Percentiles rank a stretch among this genome's conserved stretches.
Conservation (phyloP, 805 yeast species). For the Blastobotrys mokoenaii region DNA sequence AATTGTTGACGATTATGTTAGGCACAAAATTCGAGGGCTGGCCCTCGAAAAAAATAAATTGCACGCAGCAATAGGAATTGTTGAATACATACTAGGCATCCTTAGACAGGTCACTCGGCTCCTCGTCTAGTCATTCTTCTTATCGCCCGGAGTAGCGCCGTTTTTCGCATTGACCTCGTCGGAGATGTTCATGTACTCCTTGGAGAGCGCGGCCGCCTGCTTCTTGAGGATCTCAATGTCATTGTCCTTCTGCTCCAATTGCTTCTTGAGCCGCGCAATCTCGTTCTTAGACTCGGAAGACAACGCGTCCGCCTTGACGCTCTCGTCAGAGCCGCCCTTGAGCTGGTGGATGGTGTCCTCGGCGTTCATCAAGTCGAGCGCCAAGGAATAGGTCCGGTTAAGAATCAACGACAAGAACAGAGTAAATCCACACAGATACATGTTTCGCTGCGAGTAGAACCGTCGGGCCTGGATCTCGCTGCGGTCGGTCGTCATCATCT, state of each 20-base stretch:
- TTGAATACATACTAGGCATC: too few relatives aligned
- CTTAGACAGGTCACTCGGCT: too few relatives aligned
- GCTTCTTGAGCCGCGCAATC: slow-evolving; percentile 39
- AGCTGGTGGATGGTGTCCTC: slow-evolving; percentile 45
- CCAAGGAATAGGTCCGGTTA: slow-evolving; percentile 58
- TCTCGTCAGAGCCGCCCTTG: slow-evolving; percentile 20
- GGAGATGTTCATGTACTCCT: slow-evolving; percentile 48
- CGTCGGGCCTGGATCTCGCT: slow-evolving; percentile 83
- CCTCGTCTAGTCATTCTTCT: slow-evolving; percentile 27
- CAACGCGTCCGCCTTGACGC: slow-evolving; percentile 20
- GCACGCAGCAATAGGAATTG: too few relatives aligned
- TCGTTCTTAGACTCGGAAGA: slow-evolving; percentile 31
- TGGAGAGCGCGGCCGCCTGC: slow-evolving; percentile 58
- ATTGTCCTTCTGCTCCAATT: slow-evolving; percentile 50
- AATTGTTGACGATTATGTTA: too few relatives aligned
- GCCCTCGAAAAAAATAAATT: too few relatives aligned
- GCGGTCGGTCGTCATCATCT: slow-evolving; percentile 42
- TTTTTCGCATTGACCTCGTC: slow-evolving; percentile 30
- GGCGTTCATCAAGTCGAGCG: slow-evolving; percentile 26
- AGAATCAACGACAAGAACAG: slow-evolving; percentile 80
- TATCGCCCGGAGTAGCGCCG: slow-evolving; percentile 18
- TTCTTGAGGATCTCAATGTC: slow-evolving; percentile 61
- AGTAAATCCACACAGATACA: slow-evolving; percentile 93
- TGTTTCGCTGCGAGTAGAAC: slow-evolving; percentile 93
- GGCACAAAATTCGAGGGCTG: too few relatives aligned